Evolutionary conservation across 108 stramenopile species (phyloP), one percentile per base, ranked within the genome.

Genomic region (Stephanodiscus triporus): DNA sequence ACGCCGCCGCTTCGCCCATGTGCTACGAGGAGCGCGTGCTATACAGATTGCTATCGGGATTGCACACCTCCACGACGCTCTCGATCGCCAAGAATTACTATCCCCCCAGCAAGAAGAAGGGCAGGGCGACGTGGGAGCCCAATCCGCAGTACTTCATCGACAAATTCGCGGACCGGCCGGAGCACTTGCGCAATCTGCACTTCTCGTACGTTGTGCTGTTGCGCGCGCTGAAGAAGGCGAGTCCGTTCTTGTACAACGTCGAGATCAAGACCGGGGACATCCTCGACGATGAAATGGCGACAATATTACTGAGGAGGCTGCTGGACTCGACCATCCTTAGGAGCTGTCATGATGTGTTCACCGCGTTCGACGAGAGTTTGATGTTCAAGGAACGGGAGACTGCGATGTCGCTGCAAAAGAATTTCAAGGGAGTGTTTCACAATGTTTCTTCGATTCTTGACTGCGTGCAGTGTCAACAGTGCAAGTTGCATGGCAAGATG

Each of bases 401-500:
- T 42, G 86, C 73, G 6, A 63, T 82, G 17, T 47, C 60, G 2
- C 70, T 98, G 45, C 91, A 92, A 76, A 81, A 91, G 59, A 88
- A 88, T 59, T 97, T 98, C 78, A 96, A 95, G 78, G 91, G 87
- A 0, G 91, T 92, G 38, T 98, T 98, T 83, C 94, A 94, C 72
- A 97, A 97, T 77, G 88, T 97, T 59, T 85, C 84, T 17, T 81
- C 85, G 22, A 95, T 97, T 55, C 70, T 98, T 50, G 95, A 97
- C 75, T 98, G 97, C 76, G 96, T 98, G 20, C 94, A 96, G 72
- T 98, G 97, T 78, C 95, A 98, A 65, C 93, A 95, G 73, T 98
- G 97, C 80, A 95, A 94, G 57, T 72, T 98, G 27, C 95, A 95
- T 63, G 97, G 95, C 10, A 97, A 97, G 76, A 78, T 98, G 89